Evolutionary conservation across 1,139 yeast species (phyloP).

Genomic region (Candida labiduridarum): DNA sequence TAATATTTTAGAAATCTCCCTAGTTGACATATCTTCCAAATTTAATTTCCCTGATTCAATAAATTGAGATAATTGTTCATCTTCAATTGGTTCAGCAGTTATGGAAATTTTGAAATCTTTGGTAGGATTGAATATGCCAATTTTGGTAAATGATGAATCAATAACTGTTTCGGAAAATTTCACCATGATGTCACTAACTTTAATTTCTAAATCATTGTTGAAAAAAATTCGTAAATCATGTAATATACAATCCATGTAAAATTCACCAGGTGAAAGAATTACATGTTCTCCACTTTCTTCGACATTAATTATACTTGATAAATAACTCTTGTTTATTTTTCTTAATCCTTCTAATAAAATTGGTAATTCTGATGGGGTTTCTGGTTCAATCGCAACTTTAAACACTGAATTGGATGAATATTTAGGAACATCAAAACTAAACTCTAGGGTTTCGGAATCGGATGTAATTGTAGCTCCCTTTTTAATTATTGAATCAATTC

Average conservation of each 20-base stretch:
- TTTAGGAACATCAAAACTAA: slow-evolving; percentile 43
- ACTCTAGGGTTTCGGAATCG: slow-evolving; percentile 8
- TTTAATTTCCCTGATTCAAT: slow-evolving; percentile 55
- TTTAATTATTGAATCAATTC: slow-evolving; percentile 58
- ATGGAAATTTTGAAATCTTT: slow-evolving; percentile 64
- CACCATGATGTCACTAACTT: slow-evolving; percentile 83
- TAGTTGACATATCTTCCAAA: slow-evolving; percentile 36
- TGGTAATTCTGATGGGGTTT: slow-evolving; percentile 77
- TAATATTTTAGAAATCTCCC: slow-evolving; percentile 53
- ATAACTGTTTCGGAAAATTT: slow-evolving; percentile 77
- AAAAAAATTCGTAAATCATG: slow-evolving; percentile 70
- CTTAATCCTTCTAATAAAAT: slow-evolving; percentile 69
- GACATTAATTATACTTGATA: slow-evolving; percentile 66
- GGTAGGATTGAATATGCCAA: slow-evolving; percentile 57
- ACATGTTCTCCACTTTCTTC: slow-evolving; percentile 92
- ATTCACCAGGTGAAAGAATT: slow-evolving; percentile 81
- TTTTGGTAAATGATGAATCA: slow-evolving; percentile 67
- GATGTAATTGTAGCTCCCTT: slow-evolving; percentile 54
- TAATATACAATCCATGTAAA: slow-evolving; percentile 81
- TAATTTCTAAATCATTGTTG: slow-evolving; percentile 66
- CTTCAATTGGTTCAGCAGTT: slow-evolving; percentile 75
- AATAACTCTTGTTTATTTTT: slow-evolving; percentile 62
- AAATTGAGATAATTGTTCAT: slow-evolving; percentile 51
- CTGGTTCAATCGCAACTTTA: slow-evolving; percentile 84
- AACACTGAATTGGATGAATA: slow-evolving; percentile 61